A percentile compares a stretch with the other conserved stretches of the same genome.
phyloP scores from a whole-genome alignment of 2,329 filamentous ascomycete species.

The Aspergillus arachidicola region DNA sequence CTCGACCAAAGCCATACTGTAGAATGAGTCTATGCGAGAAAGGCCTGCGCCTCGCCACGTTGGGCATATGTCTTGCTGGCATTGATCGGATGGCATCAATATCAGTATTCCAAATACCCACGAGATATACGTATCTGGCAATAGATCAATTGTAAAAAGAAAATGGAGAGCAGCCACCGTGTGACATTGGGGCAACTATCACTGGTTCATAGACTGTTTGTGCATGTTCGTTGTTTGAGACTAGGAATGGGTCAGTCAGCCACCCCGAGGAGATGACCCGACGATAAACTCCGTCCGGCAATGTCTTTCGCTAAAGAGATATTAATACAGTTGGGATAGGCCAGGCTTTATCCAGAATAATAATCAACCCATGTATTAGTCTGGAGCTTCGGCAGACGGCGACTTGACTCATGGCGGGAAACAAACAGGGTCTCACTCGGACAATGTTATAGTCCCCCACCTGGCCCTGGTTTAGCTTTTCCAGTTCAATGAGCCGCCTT shows the following conservation, averaged over 20 bases:
- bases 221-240: background rate
- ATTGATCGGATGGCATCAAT: background rate
- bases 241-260: background rate
- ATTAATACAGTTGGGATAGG: background rate
- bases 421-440: background rate
- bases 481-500: too few relatives aligned
- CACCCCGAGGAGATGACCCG: constrained; percentile 21
- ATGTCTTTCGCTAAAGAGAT: constrained; percentile 1
- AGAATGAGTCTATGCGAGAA: background rate
- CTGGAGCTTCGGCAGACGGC: too few relatives aligned
- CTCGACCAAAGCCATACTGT: background rate
- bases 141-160: background rate
- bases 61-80: background rate
- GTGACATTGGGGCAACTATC: background rate
- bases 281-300: constrained; percentile 18
- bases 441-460: background rate
- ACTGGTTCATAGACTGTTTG: background rate
- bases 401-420: background rate
- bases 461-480: background rate
- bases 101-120: background rate
- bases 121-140: background rate
- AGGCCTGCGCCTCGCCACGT: too few relatives aligned
- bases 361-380: too few relatives aligned
- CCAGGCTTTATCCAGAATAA: too few relatives aligned
- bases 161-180: background rate